Evolutionary conservation across 2,329 filamentous ascomycete species (phyloP).

Genomic region (Neofusicoccum sp.): DNA sequence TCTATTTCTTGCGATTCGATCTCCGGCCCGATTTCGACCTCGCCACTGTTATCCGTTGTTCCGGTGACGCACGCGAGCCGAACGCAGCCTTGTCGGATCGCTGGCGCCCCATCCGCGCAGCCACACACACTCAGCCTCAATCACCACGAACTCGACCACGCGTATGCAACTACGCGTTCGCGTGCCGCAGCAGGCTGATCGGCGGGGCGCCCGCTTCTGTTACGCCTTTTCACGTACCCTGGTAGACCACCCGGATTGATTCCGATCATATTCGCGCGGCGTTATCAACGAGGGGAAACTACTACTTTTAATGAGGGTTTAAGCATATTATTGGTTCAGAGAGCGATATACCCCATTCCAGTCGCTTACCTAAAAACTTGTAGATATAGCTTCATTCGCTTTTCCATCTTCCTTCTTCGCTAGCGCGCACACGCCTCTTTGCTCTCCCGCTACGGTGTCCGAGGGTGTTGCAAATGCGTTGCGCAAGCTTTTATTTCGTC

Average conservation of each 20-base stretch:
- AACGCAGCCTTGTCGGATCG: background rate
- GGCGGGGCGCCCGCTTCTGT: background rate
- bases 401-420: slow-evolving; percentile 1
- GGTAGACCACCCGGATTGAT: slow-evolving; percentile 8
- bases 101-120: background rate
- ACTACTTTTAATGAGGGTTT: slow-evolving; percentile 16
- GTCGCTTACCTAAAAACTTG: slow-evolving; percentile 13
- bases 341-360: slow-evolving; percentile 15
- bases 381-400: slow-evolving; percentile 15
- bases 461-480: background rate
- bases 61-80: background rate
- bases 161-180: background rate
- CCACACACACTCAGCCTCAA: slow-evolving; percentile 5
- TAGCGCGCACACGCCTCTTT: background rate
- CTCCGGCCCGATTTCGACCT: background rate
- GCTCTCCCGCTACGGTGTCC: slow-evolving; percentile 11
- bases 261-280: slow-evolving; percentile 1
- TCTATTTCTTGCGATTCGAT: background rate
- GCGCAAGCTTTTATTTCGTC: no score
- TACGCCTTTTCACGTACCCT: slow-evolving; percentile 7
- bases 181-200: background rate
- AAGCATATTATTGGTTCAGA: slow-evolving; percentile 9
- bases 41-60: slow-evolving; percentile 1
- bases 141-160: background rate
- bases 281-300: background rate